A percentile compares a stretch with the other conserved stretches of the same genome.
Conservation (phyloP, 345 rosid species). For the Heritiera littoralis region DNA sequence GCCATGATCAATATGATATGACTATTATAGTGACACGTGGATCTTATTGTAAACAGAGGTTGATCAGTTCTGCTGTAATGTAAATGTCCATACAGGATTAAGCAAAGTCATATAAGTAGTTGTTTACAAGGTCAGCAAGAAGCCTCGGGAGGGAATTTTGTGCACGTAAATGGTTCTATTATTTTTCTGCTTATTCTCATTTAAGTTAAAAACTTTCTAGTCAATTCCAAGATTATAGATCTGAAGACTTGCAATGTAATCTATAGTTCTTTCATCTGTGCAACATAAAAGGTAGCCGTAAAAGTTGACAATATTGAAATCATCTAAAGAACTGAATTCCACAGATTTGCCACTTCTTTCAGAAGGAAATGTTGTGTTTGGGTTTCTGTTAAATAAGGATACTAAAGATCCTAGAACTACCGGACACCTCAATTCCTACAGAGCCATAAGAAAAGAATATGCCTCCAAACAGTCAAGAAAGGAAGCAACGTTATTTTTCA, state of each 20-base stretch:
- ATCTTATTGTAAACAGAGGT: background rate
- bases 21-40: background rate
- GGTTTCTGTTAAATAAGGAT: background rate
- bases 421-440: background rate
- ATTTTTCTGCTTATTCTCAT: background rate
- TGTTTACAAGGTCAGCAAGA: background rate
- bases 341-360: background rate
- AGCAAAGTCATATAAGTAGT: background rate
- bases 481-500: background rate
- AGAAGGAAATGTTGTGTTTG: background rate
- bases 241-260: background rate
- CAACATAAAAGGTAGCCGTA: background rate
- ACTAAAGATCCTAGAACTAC: background rate
- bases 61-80: background rate
- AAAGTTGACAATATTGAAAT: background rate
- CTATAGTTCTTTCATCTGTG: background rate
- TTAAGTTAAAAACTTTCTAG: background rate
- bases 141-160: background rate
- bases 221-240: background rate
- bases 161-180: background rate
- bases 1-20: slow-evolving; percentile 2
- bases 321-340: background rate
- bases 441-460: background rate
- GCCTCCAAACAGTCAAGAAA: background rate
- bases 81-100: background rate